These are phyloP conservation scores for Nannochloropsis granulata DNA, from an alignment of 108 stramenopile genomes.

Conservation along the genomic window DNA sequence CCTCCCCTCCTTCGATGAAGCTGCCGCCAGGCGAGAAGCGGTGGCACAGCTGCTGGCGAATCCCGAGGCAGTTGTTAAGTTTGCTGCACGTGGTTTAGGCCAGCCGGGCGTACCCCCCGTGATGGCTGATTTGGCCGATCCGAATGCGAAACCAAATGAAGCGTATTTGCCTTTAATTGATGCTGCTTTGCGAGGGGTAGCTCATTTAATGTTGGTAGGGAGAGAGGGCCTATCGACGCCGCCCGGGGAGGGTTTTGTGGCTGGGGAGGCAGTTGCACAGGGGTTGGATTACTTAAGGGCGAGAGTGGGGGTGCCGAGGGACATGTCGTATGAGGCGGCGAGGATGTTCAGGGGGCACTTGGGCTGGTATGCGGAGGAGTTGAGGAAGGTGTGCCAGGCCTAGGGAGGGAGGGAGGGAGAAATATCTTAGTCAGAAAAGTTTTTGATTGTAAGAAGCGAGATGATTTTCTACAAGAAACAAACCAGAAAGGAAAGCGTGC, in stretches of 20 bases:
- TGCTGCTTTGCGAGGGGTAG: constrained; percentile 29
- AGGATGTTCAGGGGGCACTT: constrained; percentile 44
- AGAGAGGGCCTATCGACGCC: not conserved
- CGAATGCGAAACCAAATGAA: constrained; percentile 43
- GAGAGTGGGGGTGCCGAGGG: constrained; percentile 77
- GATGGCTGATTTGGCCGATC: constrained; percentile 63
- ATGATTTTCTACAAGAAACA: too few relatives aligned
- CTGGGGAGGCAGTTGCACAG: constrained; percentile 2
- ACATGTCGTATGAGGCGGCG: constrained; percentile 73
- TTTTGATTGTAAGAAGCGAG: too few relatives aligned
- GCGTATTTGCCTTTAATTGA: constrained; percentile 37
- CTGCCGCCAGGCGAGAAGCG: constrained; percentile 52
- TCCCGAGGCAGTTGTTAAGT: constrained; percentile 54
- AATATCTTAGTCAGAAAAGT: too few relatives aligned
- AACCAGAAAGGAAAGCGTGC: too few relatives aligned
- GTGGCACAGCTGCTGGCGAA: constrained; percentile 62
- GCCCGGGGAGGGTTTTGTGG: not conserved
- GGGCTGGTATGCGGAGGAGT: not conserved
- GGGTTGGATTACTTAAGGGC: constrained; percentile 59
- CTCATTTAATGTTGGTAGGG: not conserved
- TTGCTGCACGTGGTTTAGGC: constrained; percentile 71
- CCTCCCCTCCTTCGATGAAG: constrained; percentile 49
- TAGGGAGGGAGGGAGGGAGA: too few relatives aligned
- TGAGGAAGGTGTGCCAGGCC: not conserved
- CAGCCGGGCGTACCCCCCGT: constrained; percentile 56